Percentiles rank a stretch among this genome's conserved stretches.
Conservation (phyloP, 805 yeast genomes). For the Teunomyces aglyptinius region DNA sequence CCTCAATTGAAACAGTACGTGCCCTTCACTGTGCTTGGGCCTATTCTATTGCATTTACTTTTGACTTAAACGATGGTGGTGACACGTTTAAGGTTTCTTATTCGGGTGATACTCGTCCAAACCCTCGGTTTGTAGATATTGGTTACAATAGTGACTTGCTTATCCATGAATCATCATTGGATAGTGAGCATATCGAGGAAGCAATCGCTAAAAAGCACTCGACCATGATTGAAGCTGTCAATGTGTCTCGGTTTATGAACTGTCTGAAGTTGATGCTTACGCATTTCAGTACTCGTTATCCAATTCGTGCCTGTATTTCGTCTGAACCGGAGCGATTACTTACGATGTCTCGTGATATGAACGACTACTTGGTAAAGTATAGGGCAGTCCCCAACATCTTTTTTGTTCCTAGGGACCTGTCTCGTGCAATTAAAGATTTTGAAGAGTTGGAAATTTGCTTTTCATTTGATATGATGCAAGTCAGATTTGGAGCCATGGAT, state of each 20-base stretch:
- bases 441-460: constrained; percentile 37
- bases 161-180: constrained; percentile 92
- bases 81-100: constrained; percentile 69
- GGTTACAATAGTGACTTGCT: constrained; percentile 70
- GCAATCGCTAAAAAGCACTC: constrained; percentile 83
- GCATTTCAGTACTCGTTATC: constrained; percentile 88
- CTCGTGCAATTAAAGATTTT: constrained; percentile 14
- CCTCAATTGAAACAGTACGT: constrained; percentile 54
- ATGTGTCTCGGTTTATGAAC: constrained; percentile 66
- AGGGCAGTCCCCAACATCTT: constrained; percentile 26
- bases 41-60: constrained; percentile 56
- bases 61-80: constrained; percentile 40
- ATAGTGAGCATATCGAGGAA: constrained; percentile 70
- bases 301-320: constrained; percentile 33
- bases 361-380: constrained; percentile 26
- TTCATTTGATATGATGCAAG: constrained; percentile 40
- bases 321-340: constrained; percentile 21
- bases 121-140: constrained; percentile 56
- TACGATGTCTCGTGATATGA: constrained; percentile 20
- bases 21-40: constrained; percentile 87
- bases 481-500: constrained; percentile 26
- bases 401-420: constrained; percentile 6
- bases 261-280: constrained; percentile 74
- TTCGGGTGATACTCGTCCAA: constrained; percentile 95
- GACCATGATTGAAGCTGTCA: constrained; percentile 83